Evolutionary conservation across 2,329 filamentous ascomycete genomes (phyloP).

Genomic region (Stagonosporopsis rhizophila): DNA sequence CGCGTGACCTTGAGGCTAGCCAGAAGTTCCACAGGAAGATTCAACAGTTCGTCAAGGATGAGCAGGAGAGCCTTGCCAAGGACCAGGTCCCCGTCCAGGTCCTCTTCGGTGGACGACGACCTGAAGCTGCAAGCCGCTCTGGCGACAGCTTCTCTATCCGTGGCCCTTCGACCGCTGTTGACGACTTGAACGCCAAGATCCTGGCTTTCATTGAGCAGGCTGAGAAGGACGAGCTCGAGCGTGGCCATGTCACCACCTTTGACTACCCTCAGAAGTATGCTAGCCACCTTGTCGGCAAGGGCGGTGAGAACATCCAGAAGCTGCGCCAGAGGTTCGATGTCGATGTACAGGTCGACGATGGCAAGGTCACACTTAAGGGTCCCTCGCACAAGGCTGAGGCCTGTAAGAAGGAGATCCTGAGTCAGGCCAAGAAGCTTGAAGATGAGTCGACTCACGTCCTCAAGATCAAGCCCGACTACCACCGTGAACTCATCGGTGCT

Average conservation of each 20-base stretch:
- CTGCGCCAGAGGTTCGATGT: conserved; percentile 74
- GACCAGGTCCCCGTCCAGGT: conserved; percentile 65
- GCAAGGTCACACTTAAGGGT: conserved; percentile 93
- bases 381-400: conserved; percentile 93
- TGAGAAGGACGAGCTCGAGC: conserved; percentile 91
- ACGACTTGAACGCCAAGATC: conserved; percentile 75
- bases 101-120: conserved; percentile 55
- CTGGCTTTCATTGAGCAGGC: conserved; percentile 83
- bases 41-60: conserved; percentile 63
- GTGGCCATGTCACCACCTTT: conserved; percentile 83
- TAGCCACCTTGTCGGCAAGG: conserved; percentile 78
- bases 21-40: conserved; percentile 70
- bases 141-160: conserved; percentile 70
- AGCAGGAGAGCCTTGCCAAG: conserved; percentile 59
- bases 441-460: conserved; percentile 88
- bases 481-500: conserved; percentile 90
- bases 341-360: conserved; percentile 88
- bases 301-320: conserved; percentile 73
- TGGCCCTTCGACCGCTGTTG: conserved; percentile 76
- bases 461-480: conserved; percentile 92
- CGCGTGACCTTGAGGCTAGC: conserved; percentile 62
- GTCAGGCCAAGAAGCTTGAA: conserved; percentile 80
- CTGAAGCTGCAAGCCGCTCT: conserved; percentile 62
- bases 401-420: conserved; percentile 81
- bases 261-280: conserved; percentile 96